A percentile compares a stretch with the other conserved stretches of the same genome.
These are phyloP conservation scores for Priceomyces haplophilus DNA, from an alignment of 805 yeast species.

Conservation along the genomic window DNA sequence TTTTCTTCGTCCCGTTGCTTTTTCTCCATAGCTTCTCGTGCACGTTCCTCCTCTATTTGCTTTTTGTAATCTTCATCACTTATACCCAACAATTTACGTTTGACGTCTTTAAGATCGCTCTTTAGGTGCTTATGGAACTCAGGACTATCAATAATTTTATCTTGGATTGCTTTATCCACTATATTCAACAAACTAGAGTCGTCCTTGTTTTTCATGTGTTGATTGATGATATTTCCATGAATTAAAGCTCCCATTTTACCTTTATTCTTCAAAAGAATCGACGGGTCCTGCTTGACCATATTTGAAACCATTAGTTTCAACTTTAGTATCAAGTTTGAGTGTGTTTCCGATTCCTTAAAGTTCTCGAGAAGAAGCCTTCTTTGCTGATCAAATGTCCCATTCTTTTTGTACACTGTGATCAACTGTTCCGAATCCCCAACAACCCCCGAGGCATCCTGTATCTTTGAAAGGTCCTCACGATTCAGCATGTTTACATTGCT, in stretches of 20 bases:
- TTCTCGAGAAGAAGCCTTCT: conserved; percentile 41
- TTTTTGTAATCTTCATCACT: conserved; percentile 39
- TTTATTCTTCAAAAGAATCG: conserved; percentile 44
- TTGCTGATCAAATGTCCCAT: conserved; percentile 48
- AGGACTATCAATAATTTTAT: conserved; percentile 41
- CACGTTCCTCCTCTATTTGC: conserved; percentile 22
- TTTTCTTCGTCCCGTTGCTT: conserved; percentile 11
- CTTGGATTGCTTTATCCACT: conserved; percentile 44
- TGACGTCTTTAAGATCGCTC: conserved; percentile 32
- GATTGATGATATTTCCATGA: conserved; percentile 46
- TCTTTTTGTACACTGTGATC: conserved; percentile 42
- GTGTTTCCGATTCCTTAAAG: conserved; percentile 41
- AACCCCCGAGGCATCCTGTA: not conserved
- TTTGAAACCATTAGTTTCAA: conserved; percentile 42
- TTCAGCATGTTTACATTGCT: not conserved
- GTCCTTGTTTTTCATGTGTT: conserved; percentile 16
- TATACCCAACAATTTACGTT: conserved; percentile 30
- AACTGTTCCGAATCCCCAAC: conserved; percentile 36
- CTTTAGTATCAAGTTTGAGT: conserved; percentile 37
- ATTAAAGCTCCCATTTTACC: conserved; percentile 52
- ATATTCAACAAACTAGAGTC: conserved; percentile 30
- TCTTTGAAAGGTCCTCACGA: not conserved
- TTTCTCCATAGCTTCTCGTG: conserved; percentile 9
- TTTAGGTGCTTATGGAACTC: conserved; percentile 33
- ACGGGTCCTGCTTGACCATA: conserved; percentile 48